phyloP scores from a whole-genome alignment of 2,329 filamentous ascomycete species.

The Arthrobotrys pseudoclavata region DNA sequence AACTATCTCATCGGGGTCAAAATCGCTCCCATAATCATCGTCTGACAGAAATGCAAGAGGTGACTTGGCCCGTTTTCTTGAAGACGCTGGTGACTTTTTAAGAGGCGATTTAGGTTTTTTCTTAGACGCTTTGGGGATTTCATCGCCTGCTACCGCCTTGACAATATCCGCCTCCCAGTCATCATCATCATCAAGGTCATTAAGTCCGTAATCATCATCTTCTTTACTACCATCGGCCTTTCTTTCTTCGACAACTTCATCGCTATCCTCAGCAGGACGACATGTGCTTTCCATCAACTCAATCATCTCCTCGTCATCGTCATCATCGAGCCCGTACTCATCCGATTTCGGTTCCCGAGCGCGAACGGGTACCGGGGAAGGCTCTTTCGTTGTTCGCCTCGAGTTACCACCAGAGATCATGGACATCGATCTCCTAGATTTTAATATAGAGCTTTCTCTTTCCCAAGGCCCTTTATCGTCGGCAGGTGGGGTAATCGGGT shows the following conservation, averaged over 20 bases:
- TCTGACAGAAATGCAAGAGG: conserved; percentile 17
- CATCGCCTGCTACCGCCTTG: conserved; percentile 25
- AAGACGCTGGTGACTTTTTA: conserved; percentile 25
- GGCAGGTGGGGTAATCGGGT: conserved; percentile 36
- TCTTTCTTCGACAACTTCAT: conserved; percentile 1
- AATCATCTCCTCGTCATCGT: conserved; percentile 64
- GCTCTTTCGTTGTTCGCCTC: conserved; percentile 58
- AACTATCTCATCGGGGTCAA: conserved; percentile 60
- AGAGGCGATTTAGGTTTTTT: conserved; percentile 29
- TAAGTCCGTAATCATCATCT: conserved; percentile 53
- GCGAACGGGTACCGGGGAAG: conserved; percentile 71
- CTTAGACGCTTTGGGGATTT: conserved; percentile 8
- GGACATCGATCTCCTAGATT: conserved; percentile 34
- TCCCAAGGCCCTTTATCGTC: conserved; percentile 46
- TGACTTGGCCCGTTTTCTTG: conserved; percentile 29
- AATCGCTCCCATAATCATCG: conserved; percentile 58
- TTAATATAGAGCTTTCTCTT: conserved; percentile 17
- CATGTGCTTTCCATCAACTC: conserved; percentile 40
- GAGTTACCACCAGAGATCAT: conserved; percentile 38
- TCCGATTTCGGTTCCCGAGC: conserved; percentile 64
- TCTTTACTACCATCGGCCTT: neutral
- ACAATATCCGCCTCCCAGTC: conserved; percentile 57
- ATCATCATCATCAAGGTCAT: conserved; percentile 51
- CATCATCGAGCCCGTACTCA: conserved; percentile 72
- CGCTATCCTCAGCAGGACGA: conserved; percentile 2